A percentile compares a stretch with the other conserved stretches of the same genome.
Conservation (phyloP, 225 moss, liverwort and hornwort genomes). For the Polytrichum formosum region DNA sequence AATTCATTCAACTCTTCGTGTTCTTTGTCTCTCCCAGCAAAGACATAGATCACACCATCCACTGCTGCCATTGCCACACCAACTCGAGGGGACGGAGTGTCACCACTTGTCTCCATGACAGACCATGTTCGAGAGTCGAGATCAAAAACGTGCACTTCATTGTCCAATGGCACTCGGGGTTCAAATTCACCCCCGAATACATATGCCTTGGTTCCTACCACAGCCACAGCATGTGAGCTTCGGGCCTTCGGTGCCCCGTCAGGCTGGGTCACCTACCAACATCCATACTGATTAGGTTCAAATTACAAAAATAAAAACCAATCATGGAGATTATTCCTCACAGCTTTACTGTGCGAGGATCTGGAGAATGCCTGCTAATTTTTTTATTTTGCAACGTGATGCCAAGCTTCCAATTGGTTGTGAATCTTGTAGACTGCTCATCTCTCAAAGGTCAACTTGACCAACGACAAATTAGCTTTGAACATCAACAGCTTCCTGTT, state of each 20-base stretch:
- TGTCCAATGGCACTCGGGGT: slow-evolving; percentile 83
- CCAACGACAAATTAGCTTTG: no score
- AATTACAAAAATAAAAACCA: no score
- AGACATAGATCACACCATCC: slow-evolving; percentile 55
- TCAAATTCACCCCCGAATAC: slow-evolving; percentile 89
- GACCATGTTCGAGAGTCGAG: slow-evolving; percentile 61
- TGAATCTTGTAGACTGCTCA: no score
- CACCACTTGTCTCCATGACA: slow-evolving; percentile 50
- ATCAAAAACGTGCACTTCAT: slow-evolving; percentile 73
- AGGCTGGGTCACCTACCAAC: slow-evolving; percentile 61
- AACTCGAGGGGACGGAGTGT: slow-evolving; percentile 68
- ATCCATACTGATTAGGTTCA: neutral
- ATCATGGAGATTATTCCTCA: no score
- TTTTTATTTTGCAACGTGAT: no score
- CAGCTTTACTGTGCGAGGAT: no score
- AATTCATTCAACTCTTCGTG: slow-evolving; percentile 83
- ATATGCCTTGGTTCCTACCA: slow-evolving; percentile 68
- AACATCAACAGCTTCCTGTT: no score
- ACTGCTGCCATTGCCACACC: slow-evolving; percentile 82
- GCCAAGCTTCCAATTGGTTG: no score
- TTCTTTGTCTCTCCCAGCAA: slow-evolving; percentile 80
- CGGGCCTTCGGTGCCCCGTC: slow-evolving; percentile 66
- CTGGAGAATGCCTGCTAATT: no score
- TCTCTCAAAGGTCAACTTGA: no score
- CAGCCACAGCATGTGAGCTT: slow-evolving; percentile 82